Percentiles rank a stretch among this genome's conserved stretches.
Evolutionary conservation across 2,329 filamentous ascomycete genomes (phyloP).

Genomic region (Beauveria caledonica): DNA sequence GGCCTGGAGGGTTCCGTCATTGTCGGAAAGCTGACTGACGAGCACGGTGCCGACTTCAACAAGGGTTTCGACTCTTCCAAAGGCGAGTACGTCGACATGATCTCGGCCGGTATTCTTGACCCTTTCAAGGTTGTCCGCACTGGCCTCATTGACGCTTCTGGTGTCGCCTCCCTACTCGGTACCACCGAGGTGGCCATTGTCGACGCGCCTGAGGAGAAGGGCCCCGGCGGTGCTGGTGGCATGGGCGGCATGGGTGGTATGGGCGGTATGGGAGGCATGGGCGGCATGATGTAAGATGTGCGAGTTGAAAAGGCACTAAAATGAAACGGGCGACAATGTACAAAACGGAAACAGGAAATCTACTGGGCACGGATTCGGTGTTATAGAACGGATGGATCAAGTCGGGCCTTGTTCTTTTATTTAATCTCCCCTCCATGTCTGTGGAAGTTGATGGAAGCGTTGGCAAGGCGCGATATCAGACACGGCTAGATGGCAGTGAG

Average conservation of each 20-base stretch:
- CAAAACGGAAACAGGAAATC: constrained; percentile 13
- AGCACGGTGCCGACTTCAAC: constrained; percentile 90
- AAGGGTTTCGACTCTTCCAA: constrained; percentile 94
- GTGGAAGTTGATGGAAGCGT: constrained; percentile 8
- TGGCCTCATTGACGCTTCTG: constrained; percentile 86
- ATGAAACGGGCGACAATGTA: constrained; percentile 8
- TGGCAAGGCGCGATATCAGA: not conserved
- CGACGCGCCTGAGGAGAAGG: constrained; percentile 91
- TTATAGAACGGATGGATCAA: constrained; percentile 21
- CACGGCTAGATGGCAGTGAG: constrained; percentile 8
- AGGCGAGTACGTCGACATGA: constrained; percentile 99
- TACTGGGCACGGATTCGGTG: constrained; percentile 12
- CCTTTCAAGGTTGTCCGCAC: constrained; percentile 99
- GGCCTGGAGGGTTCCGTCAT: constrained; percentile 92
- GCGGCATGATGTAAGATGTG: constrained; percentile 50
- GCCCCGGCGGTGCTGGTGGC: constrained; percentile 50
- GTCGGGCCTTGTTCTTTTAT: constrained; percentile 18
- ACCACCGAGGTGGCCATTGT: constrained; percentile 98
- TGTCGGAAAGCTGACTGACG: constrained; percentile 95
- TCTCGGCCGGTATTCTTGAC: constrained; percentile 90
- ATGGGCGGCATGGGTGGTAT: constrained; percentile 61
- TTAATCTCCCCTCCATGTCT: constrained; percentile 12
- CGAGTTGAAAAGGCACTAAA: not conserved
- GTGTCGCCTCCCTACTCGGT: constrained; percentile 92
- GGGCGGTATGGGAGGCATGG: constrained; percentile 54